phyloP scores from a whole-genome alignment of 2,329 filamentous ascomycete genomes.

The Achaetomium macrosporum region DNA sequence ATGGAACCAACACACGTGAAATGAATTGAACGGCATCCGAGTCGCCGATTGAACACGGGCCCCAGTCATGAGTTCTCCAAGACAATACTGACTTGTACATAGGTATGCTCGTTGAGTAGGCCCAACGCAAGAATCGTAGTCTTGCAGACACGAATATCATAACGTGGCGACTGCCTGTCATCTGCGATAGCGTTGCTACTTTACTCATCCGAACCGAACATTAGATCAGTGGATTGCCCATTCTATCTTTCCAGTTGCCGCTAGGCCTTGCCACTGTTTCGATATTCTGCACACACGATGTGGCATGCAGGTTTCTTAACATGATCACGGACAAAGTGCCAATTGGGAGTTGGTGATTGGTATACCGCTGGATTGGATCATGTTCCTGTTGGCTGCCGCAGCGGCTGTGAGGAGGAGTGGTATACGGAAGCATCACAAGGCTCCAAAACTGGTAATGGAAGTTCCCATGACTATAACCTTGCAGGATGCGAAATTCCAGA shows the following conservation, averaged over 20 bases:
- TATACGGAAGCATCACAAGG: not conserved
- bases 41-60: no score
- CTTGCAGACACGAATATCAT: slow-evolving; percentile 14
- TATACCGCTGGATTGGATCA: slow-evolving; percentile 10
- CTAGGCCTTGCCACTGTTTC: not conserved
- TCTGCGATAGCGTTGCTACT: no score
- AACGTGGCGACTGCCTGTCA: not conserved
- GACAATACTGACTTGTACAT: no score
- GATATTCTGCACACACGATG: not conserved
- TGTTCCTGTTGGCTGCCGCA: slow-evolving; percentile 10
- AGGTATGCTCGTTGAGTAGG: not conserved
- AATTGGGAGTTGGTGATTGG: slow-evolving; percentile 1
- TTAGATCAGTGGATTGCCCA: not conserved
- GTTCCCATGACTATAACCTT: no score
- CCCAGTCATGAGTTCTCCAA: not conserved
- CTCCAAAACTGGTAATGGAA: no score
- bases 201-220: not conserved
- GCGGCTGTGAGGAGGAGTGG: slow-evolving; percentile 2
- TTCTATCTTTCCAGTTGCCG: not conserved
- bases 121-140: not conserved
- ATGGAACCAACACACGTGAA: not conserved
- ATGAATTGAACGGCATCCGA: no score
- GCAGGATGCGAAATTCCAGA: no score
- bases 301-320: not conserved
- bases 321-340: not conserved